Evolutionary conservation across 306 rosid species (phyloP).

Genomic region (Psophocarpus tetragonolobus): DNA sequence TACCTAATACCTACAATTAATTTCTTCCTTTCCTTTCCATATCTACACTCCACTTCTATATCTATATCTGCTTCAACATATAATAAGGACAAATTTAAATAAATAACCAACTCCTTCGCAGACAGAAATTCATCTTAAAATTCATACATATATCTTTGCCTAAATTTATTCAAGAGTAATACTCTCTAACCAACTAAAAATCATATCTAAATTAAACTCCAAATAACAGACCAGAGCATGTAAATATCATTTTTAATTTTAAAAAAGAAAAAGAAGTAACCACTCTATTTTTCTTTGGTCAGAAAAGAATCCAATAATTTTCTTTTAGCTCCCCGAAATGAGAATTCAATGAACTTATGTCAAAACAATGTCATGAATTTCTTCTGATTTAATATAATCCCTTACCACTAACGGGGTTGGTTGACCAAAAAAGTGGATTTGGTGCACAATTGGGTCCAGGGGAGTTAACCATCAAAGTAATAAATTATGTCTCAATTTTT

Average conservation of each 20-base stretch:
- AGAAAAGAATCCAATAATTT: neutral
- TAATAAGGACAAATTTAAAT: no score
- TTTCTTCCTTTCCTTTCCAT: no score
- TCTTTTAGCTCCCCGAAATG: neutral
- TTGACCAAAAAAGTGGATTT: neutral
- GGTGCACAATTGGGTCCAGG: neutral
- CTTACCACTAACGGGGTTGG: neutral
- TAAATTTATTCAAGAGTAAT: neutral
- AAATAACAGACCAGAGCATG: neutral
- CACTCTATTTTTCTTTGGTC: neutral
- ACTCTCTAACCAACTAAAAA: neutral
- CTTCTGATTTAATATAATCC: neutral
- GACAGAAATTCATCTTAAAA: neutral
- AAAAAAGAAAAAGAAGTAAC: neutral
- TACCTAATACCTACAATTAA: no score
- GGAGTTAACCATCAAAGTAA: neutral
- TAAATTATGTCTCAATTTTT: neutral
- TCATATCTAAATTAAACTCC: neutral
- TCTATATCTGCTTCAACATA: no score
- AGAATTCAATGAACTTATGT: neutral
- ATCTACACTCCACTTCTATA: no score
- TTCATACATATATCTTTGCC: neutral
- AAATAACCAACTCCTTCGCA: no score
- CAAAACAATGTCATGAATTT: neutral
- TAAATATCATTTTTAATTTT: neutral